These are phyloP conservation scores for Ambrosiella cleistominuta DNA, from an alignment of 2,329 filamentous ascomycete genomes.

Conservation along the genomic window DNA sequence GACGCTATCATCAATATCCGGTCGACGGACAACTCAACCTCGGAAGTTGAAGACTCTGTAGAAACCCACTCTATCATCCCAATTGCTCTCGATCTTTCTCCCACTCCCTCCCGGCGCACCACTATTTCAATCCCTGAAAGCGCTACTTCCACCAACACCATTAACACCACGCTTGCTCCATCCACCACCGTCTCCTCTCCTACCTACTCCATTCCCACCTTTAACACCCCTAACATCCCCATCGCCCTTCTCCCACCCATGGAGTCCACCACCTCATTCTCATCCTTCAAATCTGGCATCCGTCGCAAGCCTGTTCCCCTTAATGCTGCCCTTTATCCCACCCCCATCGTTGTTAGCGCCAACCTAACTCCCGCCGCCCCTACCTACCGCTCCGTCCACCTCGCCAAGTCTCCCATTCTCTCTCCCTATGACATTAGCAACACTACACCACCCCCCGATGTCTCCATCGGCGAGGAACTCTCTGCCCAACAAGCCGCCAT, in stretches of 20 bases:
- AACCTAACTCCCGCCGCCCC: neutral
- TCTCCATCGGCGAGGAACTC: neutral
- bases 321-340: neutral
- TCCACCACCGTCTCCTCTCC: neutral
- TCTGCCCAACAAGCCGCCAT: neutral
- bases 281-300: neutral
- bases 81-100: neutral
- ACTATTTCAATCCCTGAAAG: neutral
- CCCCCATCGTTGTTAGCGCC: neutral
- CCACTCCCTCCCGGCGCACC: neutral
- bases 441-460: slow-evolving; percentile 3
- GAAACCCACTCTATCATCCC: neutral
- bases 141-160: neutral
- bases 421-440: neutral
- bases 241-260: neutral
- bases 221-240: neutral
- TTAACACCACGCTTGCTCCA: neutral
- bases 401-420: neutral
- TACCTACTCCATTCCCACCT: neutral
- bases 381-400: neutral
- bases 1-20: too few species aligned
- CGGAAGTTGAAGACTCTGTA: neutral
- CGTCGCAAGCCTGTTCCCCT: neutral
- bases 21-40: too few species aligned
- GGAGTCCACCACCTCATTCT: neutral